Evolutionary conservation across 352 stramenopile species (phyloP).

Genomic region (Globisporangium carolinianum): DNA sequence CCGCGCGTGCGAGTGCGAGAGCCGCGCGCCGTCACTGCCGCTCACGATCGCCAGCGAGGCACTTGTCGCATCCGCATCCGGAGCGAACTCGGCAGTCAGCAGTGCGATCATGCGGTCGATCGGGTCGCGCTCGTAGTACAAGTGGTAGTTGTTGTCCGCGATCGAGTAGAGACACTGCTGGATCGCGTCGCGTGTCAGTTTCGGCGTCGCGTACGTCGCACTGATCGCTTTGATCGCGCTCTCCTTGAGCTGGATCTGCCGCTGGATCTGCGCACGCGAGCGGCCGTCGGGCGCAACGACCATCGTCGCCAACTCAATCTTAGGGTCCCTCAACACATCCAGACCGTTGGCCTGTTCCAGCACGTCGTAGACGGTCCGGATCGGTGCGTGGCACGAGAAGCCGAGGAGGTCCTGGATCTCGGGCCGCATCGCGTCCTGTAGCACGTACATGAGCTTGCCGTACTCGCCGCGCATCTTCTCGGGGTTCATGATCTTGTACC

Average conservation of each 20-base stretch:
- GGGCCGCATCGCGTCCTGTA: slow-evolving; percentile 87
- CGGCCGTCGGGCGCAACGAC: slow-evolving; percentile 92
- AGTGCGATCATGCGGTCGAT: slow-evolving; percentile 94
- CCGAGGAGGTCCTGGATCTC: slow-evolving; percentile 82
- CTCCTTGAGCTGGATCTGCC: slow-evolving; percentile 92
- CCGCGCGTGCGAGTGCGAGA: slow-evolving; percentile 92
- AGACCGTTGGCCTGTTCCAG: slow-evolving; percentile 66
- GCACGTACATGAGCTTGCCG: slow-evolving; percentile 93
- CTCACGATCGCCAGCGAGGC: slow-evolving; percentile 91
- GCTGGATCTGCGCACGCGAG: slow-evolving; percentile 83
- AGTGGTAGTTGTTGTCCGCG: slow-evolving; percentile 95
- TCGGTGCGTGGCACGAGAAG: slow-evolving; percentile 74
- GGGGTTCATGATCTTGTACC: slow-evolving; percentile 99
- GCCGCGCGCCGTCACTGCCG: slow-evolving; percentile 87
- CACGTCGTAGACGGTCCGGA: slow-evolving; percentile 89
- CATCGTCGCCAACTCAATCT: slow-evolving; percentile 92
- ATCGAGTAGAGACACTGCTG: slow-evolving; percentile 96
- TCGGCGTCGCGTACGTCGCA: slow-evolving; percentile 47
- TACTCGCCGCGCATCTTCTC: slow-evolving; percentile 97
- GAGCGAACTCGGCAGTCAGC: slow-evolving; percentile 83
- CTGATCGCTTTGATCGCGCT: slow-evolving; percentile 85
- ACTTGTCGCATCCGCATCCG: slow-evolving; percentile 53
- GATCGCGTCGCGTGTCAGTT: slow-evolving; percentile 76
- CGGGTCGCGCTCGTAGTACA: slow-evolving; percentile 96
- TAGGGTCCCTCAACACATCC: slow-evolving; percentile 74